Evolutionary conservation across 495 filamentous ascomycete genomes (phyloP), one percentile per base, ranked within the genome.

Genomic region (Pseudomonodictys pantanalensis): DNA sequence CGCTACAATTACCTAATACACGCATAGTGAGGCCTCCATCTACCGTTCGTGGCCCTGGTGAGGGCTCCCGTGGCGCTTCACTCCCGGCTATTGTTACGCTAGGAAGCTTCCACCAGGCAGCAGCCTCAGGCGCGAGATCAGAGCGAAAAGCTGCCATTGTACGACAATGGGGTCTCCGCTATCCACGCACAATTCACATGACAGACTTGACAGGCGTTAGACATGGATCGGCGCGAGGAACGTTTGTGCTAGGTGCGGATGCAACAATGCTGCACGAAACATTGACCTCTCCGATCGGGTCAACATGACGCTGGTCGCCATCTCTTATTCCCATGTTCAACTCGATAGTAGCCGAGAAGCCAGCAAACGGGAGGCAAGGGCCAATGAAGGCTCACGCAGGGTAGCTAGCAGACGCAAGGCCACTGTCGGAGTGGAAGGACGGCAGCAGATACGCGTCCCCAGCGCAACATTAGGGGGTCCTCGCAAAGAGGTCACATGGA

Each of bases 151-250:
- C n/a, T n/a, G n/a, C n/a, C 32, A 20, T 33, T 30, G 62, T 63
- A 22, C 54, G 15, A 65, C 62, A 42, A 35, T 29, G 32, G 49
- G 43, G 23, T 59, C 53, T 52, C 53, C 41, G 39, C 23, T 24
- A 49, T 26, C 53, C 54, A 62, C 56, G 59, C 52, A 51, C 42
- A 44, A 42, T 56, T 65, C 58, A 53, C 62, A 62, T 69, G 62
- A 64, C 58, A 44, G 45, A 38, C 29, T 57, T 66, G 63, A 64
- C 63, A 64, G 53, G 30, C 30, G 63, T 61, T 44, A 15, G 38
- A 69, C 67, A 17, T 56, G 64, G 64, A 63, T 58, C 56, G 50
- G 32, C 43, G 55, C 54, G 59, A 60, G 22, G 22, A 49, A 17
- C 22, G 17, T 55, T 29, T 33, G n/a, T n/a, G n/a, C 47, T 20